Evolutionary conservation across 108 stramenopile species (phyloP), one percentile per base, ranked within the genome.

Genomic region (Cyclostephanos tholiformis): DNA sequence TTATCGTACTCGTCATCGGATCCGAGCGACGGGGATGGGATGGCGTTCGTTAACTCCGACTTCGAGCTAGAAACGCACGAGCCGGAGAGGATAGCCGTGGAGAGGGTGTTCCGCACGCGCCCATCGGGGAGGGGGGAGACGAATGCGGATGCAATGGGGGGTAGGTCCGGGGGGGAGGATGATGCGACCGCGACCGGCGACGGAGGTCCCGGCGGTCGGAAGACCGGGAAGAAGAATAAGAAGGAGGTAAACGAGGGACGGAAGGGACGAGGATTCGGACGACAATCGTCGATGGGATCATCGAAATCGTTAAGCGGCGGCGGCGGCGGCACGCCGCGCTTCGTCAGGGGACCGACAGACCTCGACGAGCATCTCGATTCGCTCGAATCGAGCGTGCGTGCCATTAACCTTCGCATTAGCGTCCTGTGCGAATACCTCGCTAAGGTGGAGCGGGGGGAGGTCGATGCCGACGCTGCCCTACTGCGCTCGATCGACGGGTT

Each of bases 1-100:
- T 61, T 84, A 12, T 60, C 56, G 27, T 36, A 50, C 0, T 65
- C 65, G n/a, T 70, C 53, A 14, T 27, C 14, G 23, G 17, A 17
- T 1, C 16, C 32, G 22, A 36, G 49, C 8, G 16, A 23, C 43
- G 60, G 16, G 0, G 61, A 14, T 19, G n/a, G 16, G 16, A 26
- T 77, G 12, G 71, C 82, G 27, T 85, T 94, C 79, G 52, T 90
- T 2, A 87, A 85, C 51, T 27, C 85, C 4, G 63, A 81, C 0
- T 82, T 82, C 83, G 74, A 89, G 64, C 68, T 94, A 67, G 82
- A 89, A 51, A 91, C 90, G 0, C 85, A 78, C 16, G 86, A 89
- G 43, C 80, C 91, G 4, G 93, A 94, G 69, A 67, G 88, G 13
- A 89, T 94, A 79, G 89, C 93, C 16, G 85, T 94, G 17, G 90